Base-by-base conservation (phyloP, 129 eudicot species). In the Rutidosis leptorrhynchoides region DNA sequence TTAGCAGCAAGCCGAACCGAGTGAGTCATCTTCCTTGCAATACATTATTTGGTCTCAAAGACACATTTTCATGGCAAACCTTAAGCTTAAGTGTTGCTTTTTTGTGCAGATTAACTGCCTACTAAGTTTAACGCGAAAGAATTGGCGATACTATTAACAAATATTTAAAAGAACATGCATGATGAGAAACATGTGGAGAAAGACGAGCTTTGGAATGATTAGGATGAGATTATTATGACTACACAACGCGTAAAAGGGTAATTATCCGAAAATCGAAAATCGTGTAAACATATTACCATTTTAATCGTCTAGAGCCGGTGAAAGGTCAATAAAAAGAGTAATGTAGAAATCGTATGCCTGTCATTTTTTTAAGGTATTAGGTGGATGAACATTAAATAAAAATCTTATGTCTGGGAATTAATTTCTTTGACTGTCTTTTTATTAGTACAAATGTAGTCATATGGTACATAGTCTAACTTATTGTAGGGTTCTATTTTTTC, bases 111-210 rank as follows among this genome's bases (percentile, higher is more conserved):
- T 85, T 52, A 85, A 70, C 75, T 92, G 65, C 74, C 96, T 27
- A 79, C 85, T 15, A 92, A 88, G 76, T 81, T 91, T 27, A 79
- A 83, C 82, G 72, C 81, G 65, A 92, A 92, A 87, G 96, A 92
- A 3, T 82, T 92, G 85, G 96, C 95, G 9, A 76, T 81, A 23
- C 80, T 85, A 82, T 92, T 72, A 92, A 88, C 82, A 88, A 85
- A 58, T 59, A 79, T 37, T 59, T 86, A 42, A 92, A 92, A 82
- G 71, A 76, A 27, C 77, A 19, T 28, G 27, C 62, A 59, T 3
- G 68, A 74, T 46, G 78, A 73, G 70, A 75, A 81, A 5, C 62
- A 71, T 22, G 72, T 19, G 27, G 40, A 77, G 21, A 92, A 83
- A 80, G 95, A 91, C 58, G 98, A 92, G 73, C 88, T 92, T 62